phyloP scores from a whole-genome alignment of 805 yeast species.

The Suhomyces faveliae region DNA sequence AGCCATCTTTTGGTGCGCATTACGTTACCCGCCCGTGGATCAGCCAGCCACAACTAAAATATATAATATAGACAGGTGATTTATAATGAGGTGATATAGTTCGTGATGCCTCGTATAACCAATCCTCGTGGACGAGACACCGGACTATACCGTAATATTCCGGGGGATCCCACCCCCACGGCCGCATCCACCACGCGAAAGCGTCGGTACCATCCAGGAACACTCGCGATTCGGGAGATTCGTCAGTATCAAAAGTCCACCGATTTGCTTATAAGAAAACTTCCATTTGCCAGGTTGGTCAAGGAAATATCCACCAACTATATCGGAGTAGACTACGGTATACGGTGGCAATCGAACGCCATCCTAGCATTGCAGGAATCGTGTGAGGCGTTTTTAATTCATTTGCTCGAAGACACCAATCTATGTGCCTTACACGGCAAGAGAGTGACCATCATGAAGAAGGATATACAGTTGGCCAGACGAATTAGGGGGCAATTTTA shows the following conservation, averaged over 20 bases:
- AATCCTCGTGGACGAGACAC: slow-evolving; percentile 15
- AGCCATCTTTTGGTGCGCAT: slow-evolving; percentile 1
- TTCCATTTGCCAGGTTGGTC: slow-evolving; percentile 77
- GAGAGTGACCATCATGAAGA: slow-evolving; percentile 82
- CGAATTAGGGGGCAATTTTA: slow-evolving; percentile 58
- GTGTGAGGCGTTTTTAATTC: slow-evolving; percentile 72
- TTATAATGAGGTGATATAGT: not conserved
- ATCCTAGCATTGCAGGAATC: slow-evolving; percentile 79
- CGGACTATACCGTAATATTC: slow-evolving; percentile 48
- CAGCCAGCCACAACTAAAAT: too few relatives aligned
- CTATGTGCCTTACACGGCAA: slow-evolving; percentile 76
- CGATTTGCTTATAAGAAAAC: slow-evolving; percentile 63
- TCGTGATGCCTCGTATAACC: slow-evolving; percentile 4
- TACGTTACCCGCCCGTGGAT: slow-evolving; percentile 4
- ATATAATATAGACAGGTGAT: too few relatives aligned
- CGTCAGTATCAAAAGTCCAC: slow-evolving; percentile 66
- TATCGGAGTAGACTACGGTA: slow-evolving; percentile 51
- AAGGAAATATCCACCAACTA: slow-evolving; percentile 68
- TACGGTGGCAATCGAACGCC: slow-evolving; percentile 80
- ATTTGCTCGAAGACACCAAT: slow-evolving; percentile 74
- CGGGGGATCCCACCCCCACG: slow-evolving; percentile 51
- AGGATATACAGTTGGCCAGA: slow-evolving; percentile 77
- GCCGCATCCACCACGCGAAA: slow-evolving; percentile 23
- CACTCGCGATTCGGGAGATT: slow-evolving; percentile 65
- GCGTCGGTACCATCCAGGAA: slow-evolving; percentile 60